Base-by-base conservation (phyloP, 148 eudicot species). In the Gaultheria prostrata region DNA sequence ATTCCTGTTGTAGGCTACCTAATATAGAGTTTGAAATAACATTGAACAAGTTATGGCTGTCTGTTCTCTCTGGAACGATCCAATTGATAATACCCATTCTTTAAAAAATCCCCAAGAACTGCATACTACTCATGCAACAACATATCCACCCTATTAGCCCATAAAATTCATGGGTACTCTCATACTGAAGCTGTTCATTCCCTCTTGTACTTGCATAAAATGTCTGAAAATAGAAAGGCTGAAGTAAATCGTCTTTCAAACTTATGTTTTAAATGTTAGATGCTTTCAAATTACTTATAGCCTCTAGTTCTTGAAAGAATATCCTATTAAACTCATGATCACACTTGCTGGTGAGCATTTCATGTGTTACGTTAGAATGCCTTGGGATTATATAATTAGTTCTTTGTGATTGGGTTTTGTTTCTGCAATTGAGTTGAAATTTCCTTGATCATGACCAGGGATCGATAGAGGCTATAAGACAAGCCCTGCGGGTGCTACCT, bases 401-500 rank as follows among this genome's bases (percentile, higher is more conserved):
- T n/a, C n/a, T n/a, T n/a, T n/a, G n/a, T n/a, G 13, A 18, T 72
- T 77, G 26, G n/a, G 30, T 80, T 26, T 33, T 46, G 32, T 59
- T 81, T 74, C 63, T 80, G 24, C 53, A 67, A 74, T 50, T 73
- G 33, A 83, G 35, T 84, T 80, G 43, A 61, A 28, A 59, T 63
- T 43, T 10, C 78, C 30, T 77, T 75, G 61, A 86, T 87, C 49
- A n/a, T 86, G 80, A 39, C 32, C 79, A 96, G 99, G 99, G 99
- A 83, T 93, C 99, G 35, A 90, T 93, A 32, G 99, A 97, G 87
- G 99, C 99, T 72, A 85, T 97, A 74, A 91, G 82, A 86, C 98
- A 94, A 91, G 97, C 99, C 56, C 89, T 97, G 65, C 93, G 91
- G 83, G 94, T 87, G 86, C 99, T 97, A 80, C 99, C 99, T 76